phyloP scores from a whole-genome alignment of 495 filamentous ascomycete genomes.

The Neurospora sublineolata region DNA sequence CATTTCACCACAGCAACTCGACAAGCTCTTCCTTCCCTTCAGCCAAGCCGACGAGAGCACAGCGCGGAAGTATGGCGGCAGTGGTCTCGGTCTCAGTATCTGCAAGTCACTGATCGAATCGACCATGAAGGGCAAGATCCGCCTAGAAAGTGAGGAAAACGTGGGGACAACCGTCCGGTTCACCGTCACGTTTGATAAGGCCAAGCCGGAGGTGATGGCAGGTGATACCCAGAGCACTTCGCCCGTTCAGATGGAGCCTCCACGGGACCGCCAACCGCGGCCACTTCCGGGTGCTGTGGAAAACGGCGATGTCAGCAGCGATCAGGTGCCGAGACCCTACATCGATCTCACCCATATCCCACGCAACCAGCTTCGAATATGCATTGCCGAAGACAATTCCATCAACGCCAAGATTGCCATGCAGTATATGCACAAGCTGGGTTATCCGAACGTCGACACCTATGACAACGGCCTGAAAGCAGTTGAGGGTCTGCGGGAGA shows the following conservation, averaged over 20 bases:
- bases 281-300: neutral
- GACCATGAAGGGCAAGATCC: constrained; percentile 75
- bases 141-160: constrained; percentile 63
- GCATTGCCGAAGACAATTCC: constrained; percentile 84
- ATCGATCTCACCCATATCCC: constrained; percentile 55
- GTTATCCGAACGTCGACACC: constrained; percentile 65
- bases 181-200: constrained; percentile 71
- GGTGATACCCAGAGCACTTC: constrained; percentile 36
- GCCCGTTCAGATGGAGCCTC: constrained; percentile 30
- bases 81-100: constrained; percentile 80
- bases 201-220: constrained; percentile 38
- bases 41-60: constrained; percentile 83
- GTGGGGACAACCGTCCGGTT: constrained; percentile 80
- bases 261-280: constrained; percentile 46
- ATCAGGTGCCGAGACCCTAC: constrained; percentile 33
- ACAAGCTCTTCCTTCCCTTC: constrained; percentile 81
- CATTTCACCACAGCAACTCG: constrained; percentile 67
- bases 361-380: constrained; percentile 66
- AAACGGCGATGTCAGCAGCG: neutral
- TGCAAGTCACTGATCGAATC: constrained; percentile 92
- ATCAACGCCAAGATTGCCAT: constrained; percentile 90
- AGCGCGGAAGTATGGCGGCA: constrained; percentile 79
- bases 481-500: constrained; percentile 69
- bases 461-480: constrained; percentile 79
- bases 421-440: constrained; percentile 74